Base-by-base conservation (phyloP, 2,329 filamentous ascomycete species). In the Paecilomyces sp. region DNA sequence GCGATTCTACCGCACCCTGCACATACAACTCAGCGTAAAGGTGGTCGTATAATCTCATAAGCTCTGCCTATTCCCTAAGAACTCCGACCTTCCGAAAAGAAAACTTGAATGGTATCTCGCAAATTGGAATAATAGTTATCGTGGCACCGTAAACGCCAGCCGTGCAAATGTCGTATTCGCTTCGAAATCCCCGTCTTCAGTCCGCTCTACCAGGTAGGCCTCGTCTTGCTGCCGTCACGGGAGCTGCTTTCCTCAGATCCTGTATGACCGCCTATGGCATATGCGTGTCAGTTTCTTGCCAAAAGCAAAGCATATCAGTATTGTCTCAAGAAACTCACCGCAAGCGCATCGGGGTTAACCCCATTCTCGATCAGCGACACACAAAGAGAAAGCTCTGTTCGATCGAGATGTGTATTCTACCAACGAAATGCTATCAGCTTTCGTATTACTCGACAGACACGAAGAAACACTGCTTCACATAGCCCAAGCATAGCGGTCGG, bases 331-430 rank as follows among this genome's bases (percentile, higher is more conserved):
- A 18, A 63, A 79, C 91, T 71, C 83, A 97, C 94, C 25, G 93
- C 92, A 33, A 99, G 80, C 1, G 93, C 94, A 74, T 97, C 93
- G 0, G 94, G 94, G 71, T 96, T 96, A 31, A 97, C 91, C 13
- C 94, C 94, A 71, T 96, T 96, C 77, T 99, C 94, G 67, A 99
- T 95, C 75, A 99, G 84, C 58, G 92, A 96, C 61, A 97, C 93
- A 76, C 94, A 99, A 63, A 97, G 90, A 2, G 92, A 96, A 18
- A 99, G 82, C 22, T 92, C 92, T 58, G 92, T 88, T 33, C 93
- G 87, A 75, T 97, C 92, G 54, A 99, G 86, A 64, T 96, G 86
- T 63, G 93, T 96, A 77, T 97, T 97, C 93, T 97, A 61, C 15
- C 55, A 31, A 52, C 5, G n/a, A 12, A 53, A 22, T 36, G 25